phyloP scores from a whole-genome alignment of 106 monocot species.

The Platanthera guangdongensis region DNA sequence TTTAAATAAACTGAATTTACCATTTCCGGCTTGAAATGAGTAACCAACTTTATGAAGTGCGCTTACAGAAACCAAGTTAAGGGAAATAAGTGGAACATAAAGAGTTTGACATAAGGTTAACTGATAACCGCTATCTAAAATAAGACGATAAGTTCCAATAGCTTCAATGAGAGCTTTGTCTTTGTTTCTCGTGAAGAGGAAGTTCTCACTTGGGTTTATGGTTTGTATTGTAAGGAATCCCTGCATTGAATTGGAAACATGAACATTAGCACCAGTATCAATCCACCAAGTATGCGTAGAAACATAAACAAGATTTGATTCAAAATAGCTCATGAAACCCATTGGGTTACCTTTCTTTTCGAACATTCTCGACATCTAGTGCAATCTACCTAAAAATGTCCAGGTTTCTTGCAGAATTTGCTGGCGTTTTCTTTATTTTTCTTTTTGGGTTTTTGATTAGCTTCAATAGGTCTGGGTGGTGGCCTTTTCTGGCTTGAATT shows the following conservation, averaged over 20 bases:
- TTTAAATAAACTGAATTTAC: slow-evolving; percentile 18
- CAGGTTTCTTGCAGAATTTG: not conserved
- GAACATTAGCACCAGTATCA: slow-evolving; percentile 12
- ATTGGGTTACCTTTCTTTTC: slow-evolving; percentile 17
- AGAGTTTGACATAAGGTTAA: slow-evolving; percentile 8
- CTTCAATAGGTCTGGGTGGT: too few species aligned
- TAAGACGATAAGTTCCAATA: slow-evolving; percentile 8
- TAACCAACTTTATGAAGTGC: not conserved
- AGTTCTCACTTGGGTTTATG: slow-evolving; percentile 17
- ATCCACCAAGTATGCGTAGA: slow-evolving; percentile 13
- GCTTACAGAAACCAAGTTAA: slow-evolving; percentile 9
- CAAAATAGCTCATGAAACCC: slow-evolving; percentile 9
- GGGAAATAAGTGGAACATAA: not conserved
- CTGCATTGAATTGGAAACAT: slow-evolving; percentile 14
- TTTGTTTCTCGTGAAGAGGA: not conserved
- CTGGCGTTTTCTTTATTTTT: not conserved
- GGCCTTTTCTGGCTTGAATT: not conserved
- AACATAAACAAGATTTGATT: slow-evolving; percentile 17
- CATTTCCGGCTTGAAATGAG: not conserved
- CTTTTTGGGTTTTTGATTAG: not conserved
- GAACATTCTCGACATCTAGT: not conserved
- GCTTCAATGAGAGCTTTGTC: slow-evolving; percentile 1
- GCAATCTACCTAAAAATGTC: slow-evolving; percentile 13
- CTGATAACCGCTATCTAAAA: not conserved
- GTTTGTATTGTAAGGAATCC: slow-evolving; percentile 13